phyloP scores from a whole-genome alignment of 2,329 filamentous ascomycete species.

The Paradendryphiella salina region DNA sequence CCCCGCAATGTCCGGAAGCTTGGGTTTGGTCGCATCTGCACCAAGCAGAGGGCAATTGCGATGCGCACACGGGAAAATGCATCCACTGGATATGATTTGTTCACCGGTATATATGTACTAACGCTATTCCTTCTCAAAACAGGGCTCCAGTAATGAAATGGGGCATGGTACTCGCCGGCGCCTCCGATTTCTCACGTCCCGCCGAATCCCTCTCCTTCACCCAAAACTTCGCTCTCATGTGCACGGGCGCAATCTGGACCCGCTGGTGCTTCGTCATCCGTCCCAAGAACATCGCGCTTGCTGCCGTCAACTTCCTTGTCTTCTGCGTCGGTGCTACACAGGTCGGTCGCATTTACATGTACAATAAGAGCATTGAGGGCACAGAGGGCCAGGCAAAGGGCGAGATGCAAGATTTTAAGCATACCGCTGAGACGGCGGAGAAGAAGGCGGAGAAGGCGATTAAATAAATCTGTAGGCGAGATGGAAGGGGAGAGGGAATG shows the following conservation, averaged over 20 bases:
- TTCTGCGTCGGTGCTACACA: conserved; percentile 84
- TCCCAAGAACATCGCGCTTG: conserved; percentile 88
- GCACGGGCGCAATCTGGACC: conserved; percentile 95
- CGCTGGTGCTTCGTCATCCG: conserved; percentile 98
- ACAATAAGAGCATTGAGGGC: conserved; percentile 63
- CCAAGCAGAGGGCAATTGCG: background rate
- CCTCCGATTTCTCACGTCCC: conserved; percentile 88
- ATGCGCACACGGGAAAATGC: background rate
- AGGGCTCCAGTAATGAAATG: conserved; percentile 97
- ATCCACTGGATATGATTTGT: too few species aligned
- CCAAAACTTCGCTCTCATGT: conserved; percentile 87
- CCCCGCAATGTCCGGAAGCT: conserved; percentile 10
- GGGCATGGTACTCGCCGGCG: conserved; percentile 87
- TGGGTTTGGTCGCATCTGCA: background rate
- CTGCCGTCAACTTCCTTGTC: conserved; percentile 97
- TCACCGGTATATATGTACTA: background rate
- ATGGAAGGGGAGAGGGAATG: too few species aligned
- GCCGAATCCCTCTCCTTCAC: conserved; percentile 90
- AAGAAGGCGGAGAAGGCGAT: conserved; percentile 28
- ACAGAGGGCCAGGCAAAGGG: conserved; percentile 46
- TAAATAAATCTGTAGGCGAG: background rate
- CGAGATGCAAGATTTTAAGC: conserved; percentile 42
- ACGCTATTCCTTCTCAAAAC: conserved; percentile 1
- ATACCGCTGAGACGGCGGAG: conserved; percentile 36
- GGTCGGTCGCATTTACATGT: conserved; percentile 72